Base-by-base conservation (phyloP, 805 yeast species). In the Wickerhamomyces xylosicus region DNA sequence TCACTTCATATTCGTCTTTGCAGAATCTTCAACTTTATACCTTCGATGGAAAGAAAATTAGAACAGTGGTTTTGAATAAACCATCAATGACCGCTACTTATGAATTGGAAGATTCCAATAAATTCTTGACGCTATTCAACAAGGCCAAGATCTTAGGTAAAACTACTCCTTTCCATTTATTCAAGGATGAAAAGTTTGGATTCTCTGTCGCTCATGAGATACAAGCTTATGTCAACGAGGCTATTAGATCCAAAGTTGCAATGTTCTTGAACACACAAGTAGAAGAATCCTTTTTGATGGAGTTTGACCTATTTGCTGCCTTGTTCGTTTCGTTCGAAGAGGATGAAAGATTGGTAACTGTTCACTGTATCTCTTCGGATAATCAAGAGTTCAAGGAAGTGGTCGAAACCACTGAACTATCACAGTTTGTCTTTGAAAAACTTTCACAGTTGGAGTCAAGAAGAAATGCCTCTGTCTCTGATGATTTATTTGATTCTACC, bases 121-220 rank as follows among this genome's bases (percentile, higher is more conserved):
- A 67, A 38, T 66, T 82, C 31, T 67, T 79, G 27, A 77, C 74
- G 37, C 60, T 77, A 29, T 54, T 80, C 5, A 74, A 77, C 42
- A 80, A 84, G 54, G 82, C 95, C 0, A 76, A 74, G 44, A 71
- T 85, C 17, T 64, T 89, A 39, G 76, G 77, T 53, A 89, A 90
- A 52, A 72, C 78, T 2, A 82, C 86, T 36, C 89, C 95, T 3
- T 86, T 89, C 60, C 96, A 89, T 61, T 61, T 90, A 25, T 90
- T 90, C 66, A 75, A 71, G 47, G 64, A 74, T 3, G 45, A 50
- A 10, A 56, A 57, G 20, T 57, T 57, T 39, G 66, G 65, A 29
- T 83, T 72, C 53, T 76, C 77, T 11, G 74, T 87, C 3, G 92
- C 92, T 0, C 94, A 84, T 53, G 84, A 78, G 47, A 47, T 60